phyloP scores from a whole-genome alignment of 2,329 filamentous ascomycete species.

The Alternaria consortialis region DNA sequence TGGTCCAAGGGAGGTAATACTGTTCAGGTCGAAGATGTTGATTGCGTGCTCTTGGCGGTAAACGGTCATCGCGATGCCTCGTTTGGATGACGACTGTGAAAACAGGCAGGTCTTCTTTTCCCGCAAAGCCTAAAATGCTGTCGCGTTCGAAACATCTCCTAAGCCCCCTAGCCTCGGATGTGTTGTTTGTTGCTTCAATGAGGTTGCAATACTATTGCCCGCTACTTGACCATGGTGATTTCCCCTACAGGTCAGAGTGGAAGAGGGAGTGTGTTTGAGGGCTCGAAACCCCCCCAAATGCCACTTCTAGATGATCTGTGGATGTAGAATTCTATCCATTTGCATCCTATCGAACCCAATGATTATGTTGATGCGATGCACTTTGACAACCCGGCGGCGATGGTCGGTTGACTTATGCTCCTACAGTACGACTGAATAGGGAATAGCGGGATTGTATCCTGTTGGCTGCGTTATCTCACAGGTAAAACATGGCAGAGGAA shows the following conservation, averaged over 20 bases:
- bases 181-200: neutral
- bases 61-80: neutral
- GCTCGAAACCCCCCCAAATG: too few species aligned
- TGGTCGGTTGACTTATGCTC: too few species aligned
- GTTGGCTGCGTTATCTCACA: too few species aligned
- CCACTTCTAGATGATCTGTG: too few species aligned
- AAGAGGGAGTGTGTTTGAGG: neutral
- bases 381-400: too few species aligned
- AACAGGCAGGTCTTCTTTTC: neutral
- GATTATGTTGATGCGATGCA: too few species aligned
- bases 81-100: neutral
- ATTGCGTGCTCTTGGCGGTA: neutral
- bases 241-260: neutral
- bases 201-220: neutral
- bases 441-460: too few species aligned
- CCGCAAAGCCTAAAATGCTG: neutral
- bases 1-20: neutral
- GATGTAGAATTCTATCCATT: too few species aligned
- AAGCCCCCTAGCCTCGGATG: rapidly evolving
- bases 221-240: neutral
- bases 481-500: too few species aligned
- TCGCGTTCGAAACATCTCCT: too few species aligned
- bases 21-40: neutral
- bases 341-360: too few species aligned
- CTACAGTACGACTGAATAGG: too few species aligned